Base-by-base conservation (phyloP, 1,139 yeast genomes). In the Candida sp. region DNA sequence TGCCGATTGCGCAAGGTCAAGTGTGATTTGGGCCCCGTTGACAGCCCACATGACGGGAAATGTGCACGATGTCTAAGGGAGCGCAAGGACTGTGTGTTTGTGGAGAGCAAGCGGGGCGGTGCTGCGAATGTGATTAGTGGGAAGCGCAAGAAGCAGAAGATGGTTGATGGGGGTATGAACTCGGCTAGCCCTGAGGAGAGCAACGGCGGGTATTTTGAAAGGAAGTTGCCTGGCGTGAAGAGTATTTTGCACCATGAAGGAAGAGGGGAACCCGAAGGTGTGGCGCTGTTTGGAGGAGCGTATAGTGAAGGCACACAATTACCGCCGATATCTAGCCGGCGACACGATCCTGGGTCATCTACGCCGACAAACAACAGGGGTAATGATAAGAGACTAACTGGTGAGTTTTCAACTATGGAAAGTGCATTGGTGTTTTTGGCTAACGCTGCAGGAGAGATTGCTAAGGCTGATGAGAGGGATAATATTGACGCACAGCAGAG, bases 31-130 rank as follows among this genome's bases (percentile, higher is more conserved):
- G 97, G 96, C 2, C 84, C 86, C 3, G 83, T 85, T 9, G 88
- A 86, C 52, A 78, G 78, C 51, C 97, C 97, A 0, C 77, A 79
- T 48, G 85, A 84, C 7, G 96, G 96, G 5, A 96, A 96, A 22
- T 93, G 98, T 76, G 87, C 85, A 3, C 72, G 98, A 49, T 92
- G 98, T 63, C 78, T 81, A 54, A 76, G 97, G 47, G 97, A 92
- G 63, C 75, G 96, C 23, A 83, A 82, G 60, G 91, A 87, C 59
- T 92, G 98, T 69, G 85, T 86, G 26, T 88, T 92, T 68, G 87
- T 87, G 4, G 88, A 84, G 49, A 75, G 84, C 37, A 75, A 77
- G 54, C 68, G 90, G 49, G 88, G 90, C 2, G 87, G 86, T 1
- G 69, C 76, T 28, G 69, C 70, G 23, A 80, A 81, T 56, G 77